Conservation (phyloP, 164 flowering plant species). For the Macadamia tetraphylla region DNA sequence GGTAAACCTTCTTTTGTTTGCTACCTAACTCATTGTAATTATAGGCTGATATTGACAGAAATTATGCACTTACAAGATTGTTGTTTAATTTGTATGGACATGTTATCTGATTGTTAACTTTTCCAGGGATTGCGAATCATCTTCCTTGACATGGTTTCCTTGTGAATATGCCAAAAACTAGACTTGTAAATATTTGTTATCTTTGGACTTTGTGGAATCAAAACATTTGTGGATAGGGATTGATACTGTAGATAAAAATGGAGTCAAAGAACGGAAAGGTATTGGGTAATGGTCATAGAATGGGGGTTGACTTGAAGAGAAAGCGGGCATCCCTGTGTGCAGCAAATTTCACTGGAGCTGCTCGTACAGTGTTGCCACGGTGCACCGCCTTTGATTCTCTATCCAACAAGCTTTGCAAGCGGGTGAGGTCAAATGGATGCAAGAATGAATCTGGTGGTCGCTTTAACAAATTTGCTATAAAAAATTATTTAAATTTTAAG, state of each 20-base stretch:
- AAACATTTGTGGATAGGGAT: constrained; percentile 30
- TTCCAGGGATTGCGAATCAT: constrained; percentile 16
- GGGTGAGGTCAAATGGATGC: constrained; percentile 41
- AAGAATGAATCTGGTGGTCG: constrained; percentile 20
- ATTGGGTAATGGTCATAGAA: constrained; percentile 53
- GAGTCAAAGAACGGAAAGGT: constrained; percentile 66
- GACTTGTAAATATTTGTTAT: not conserved
- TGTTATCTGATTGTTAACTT: not conserved
- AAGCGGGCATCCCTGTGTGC: constrained; percentile 40
- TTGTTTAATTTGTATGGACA: not conserved
- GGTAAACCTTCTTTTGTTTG: not conserved
- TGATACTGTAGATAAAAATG: constrained; percentile 49
- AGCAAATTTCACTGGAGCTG: constrained; percentile 25
- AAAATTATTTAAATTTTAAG: constrained; percentile 55
- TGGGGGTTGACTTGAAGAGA: constrained; percentile 47
- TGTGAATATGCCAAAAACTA: constrained; percentile 7
- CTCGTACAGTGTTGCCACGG: constrained; percentile 13
- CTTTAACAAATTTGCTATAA: constrained; percentile 35
- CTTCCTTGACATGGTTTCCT: constrained; percentile 8
- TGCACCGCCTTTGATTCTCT: constrained; percentile 13
- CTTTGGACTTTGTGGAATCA: constrained; percentile 17
- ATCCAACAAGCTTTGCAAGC: constrained; percentile 33
- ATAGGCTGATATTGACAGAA: not conserved
- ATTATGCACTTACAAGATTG: not conserved
- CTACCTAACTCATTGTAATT: no score